These are phyloP conservation scores for Fomitopsis pulvina DNA, from an alignment of 768 basidiomycete species.

Conservation along the genomic window DNA sequence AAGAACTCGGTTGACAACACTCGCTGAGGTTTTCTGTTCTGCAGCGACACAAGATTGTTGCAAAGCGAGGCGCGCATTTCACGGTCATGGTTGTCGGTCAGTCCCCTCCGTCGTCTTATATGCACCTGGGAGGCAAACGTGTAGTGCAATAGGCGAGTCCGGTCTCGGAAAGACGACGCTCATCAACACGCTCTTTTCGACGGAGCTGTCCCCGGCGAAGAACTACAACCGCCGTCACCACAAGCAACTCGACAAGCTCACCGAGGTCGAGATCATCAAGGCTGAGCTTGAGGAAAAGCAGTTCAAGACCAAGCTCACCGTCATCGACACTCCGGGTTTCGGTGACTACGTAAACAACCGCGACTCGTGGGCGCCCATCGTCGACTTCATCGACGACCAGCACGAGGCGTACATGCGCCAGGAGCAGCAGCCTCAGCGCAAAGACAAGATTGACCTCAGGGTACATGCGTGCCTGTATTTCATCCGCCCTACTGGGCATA, in stretches of 20 bases:
- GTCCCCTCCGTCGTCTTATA: constrained; percentile 20
- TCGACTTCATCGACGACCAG: constrained; percentile 97
- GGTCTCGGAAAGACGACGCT: constrained; percentile 96
- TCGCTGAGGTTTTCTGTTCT: constrained; percentile 8
- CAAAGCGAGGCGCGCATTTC: constrained; percentile 95
- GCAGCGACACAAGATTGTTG: constrained; percentile 98
- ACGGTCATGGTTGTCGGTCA: constrained; percentile 98
- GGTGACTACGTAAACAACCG: constrained; percentile 99
- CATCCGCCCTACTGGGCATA: constrained; percentile 92
- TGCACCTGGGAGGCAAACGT: background rate
- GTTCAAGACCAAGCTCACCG: constrained; percentile 98
- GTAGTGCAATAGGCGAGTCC: constrained; percentile 67
- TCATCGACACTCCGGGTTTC: constrained; percentile 98
- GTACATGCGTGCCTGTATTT: constrained; percentile 98
- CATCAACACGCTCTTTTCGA: constrained; percentile 98
- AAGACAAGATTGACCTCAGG: constrained; percentile 89
- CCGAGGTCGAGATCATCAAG: constrained; percentile 98
- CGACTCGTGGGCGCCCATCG: constrained; percentile 96
- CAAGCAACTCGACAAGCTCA: constrained; percentile 98
- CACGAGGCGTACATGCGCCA: constrained; percentile 95
- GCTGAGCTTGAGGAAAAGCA: constrained; percentile 98
- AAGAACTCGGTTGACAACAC: constrained; percentile 8
- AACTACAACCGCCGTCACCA: constrained; percentile 85
- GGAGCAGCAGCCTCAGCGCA: constrained; percentile 96
- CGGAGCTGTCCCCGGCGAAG: constrained; percentile 87